Evolutionary conservation across 164 flowering plant species (phyloP).

Genomic region (Stephania yunnanensis): DNA sequence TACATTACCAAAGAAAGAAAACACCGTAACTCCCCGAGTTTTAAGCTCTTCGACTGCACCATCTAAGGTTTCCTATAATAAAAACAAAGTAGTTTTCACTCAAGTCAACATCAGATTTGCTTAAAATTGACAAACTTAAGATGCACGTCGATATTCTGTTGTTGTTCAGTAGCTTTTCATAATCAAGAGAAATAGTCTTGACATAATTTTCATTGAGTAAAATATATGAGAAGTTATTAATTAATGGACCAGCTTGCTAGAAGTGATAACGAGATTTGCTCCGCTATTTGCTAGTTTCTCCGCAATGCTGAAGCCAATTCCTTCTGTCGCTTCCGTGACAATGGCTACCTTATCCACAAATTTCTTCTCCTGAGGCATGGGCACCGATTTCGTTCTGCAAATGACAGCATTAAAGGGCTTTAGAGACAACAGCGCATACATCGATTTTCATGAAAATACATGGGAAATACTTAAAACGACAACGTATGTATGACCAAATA

Average conservation of each 20-base stretch:
- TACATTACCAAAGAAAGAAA: conserved; percentile 89
- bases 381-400: background rate
- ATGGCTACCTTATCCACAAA: too few relatives aligned
- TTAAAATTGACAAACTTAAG: too few relatives aligned
- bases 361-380: conserved; percentile 9
- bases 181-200: too few relatives aligned
- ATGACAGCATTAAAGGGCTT: background rate
- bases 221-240: too few relatives aligned
- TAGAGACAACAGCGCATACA: background rate
- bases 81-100: too few relatives aligned
- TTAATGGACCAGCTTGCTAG: background rate
- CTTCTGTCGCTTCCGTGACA: background rate
- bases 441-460: background rate
- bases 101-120: too few relatives aligned
- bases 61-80: conserved; percentile 67
- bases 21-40: conserved; percentile 55
- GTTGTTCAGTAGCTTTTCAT: too few relatives aligned
- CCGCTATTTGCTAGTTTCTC: background rate
- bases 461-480: background rate
- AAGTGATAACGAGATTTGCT: background rate
- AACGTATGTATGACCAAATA: too few relatives aligned
- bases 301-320: background rate
- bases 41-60: conserved; percentile 72
- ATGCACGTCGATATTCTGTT: too few relatives aligned
- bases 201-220: too few relatives aligned